phyloP scores from a whole-genome alignment of 1,284 basidiomycete species.

The Thelephora terrestris region DNA sequence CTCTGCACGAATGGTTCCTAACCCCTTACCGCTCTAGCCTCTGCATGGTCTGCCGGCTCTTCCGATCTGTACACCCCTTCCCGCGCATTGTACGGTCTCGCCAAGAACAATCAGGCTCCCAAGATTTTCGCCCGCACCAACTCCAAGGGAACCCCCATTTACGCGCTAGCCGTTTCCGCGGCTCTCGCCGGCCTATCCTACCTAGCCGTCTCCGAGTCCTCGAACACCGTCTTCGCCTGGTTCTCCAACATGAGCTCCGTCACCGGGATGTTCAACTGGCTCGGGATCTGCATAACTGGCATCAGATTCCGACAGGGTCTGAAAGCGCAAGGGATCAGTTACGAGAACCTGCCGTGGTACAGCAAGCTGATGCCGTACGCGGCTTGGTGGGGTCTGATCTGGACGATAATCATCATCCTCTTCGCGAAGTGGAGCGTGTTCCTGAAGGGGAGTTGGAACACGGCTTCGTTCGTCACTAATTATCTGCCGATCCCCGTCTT shows the following conservation, averaged over 20 bases:
- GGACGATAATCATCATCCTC: neutral
- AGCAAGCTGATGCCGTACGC: conserved; percentile 57
- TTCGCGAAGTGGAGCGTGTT: too few relatives aligned
- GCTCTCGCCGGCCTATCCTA: conserved; percentile 66
- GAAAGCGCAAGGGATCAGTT: conserved; percentile 63
- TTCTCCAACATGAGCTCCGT: too few relatives aligned
- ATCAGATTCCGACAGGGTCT: conserved; percentile 71
- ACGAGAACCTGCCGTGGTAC: conserved; percentile 55
- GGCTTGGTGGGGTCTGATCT: conserved; percentile 65
- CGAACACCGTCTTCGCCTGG: too few relatives aligned
- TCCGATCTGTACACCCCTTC: conserved; percentile 78
- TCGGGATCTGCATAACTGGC: conserved; percentile 73
- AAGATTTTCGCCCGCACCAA: too few relatives aligned
- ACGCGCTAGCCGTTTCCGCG: conserved; percentile 58
- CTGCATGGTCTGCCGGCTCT: conserved; percentile 81
- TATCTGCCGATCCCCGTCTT: neutral
- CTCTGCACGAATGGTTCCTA: too few relatives aligned
- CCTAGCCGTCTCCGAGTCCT: conserved; percentile 45
- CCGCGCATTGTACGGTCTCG: too few relatives aligned
- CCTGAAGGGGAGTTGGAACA: conserved; percentile 53
- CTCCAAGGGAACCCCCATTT: too few relatives aligned
- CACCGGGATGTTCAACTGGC: too few relatives aligned
- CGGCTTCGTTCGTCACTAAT: conserved; percentile 20
- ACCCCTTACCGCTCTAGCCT: too few relatives aligned
- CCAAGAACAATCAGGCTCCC: too few relatives aligned